Evolutionary conservation across 306 rosid species (phyloP), one percentile per base, ranked within the genome.

Genomic region (Dalbergia cochinchinensis): DNA sequence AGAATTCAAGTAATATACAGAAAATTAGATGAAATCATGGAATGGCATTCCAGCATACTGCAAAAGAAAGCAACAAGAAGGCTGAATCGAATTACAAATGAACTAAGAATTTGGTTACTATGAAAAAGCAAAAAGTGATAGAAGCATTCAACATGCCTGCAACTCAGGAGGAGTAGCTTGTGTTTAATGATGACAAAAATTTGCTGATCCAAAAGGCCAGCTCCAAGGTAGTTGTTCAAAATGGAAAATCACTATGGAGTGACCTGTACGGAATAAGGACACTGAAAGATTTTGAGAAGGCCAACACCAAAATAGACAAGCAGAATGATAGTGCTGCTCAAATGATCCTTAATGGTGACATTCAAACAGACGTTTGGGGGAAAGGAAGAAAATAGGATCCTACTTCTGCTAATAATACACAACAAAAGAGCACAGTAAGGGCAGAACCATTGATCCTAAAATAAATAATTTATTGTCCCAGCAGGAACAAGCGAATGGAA

Each of bases 261-360:
- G 79, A 84, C 76, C 64, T 61, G 41, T 73, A 78, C 16, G 85
- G 82, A 82, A 73, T 35, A 67, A 90, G 78, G 78, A 74, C 82
- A 11, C 61, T 60, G 77, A 80, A 83, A 5, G 79, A 84, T 65
- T 78, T 85, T 64, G 92, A 85, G 65, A 90, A 88, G 82, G 74
- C 85, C 41, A 64, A 11, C 85, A 51, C 59, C 71, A 85, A 82
- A 54, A 10, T 11, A 3, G 74, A 71, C 69, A 78, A 72, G 80
- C 79, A 66, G 22, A 51, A 35, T 34, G 63, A 44, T 8, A 34
- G 70, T 78, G 61, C 84, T 42, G 20, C 65, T 35, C 60, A 60
- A 39, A 47, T 57, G 75, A 74, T 45, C 11, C 44, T 75, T 50
- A 69, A 10, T 2, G 64, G 87, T 55, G 84, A 79, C 54, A 69